Evolutionary conservation across 139 green algal genomes (phyloP).

Genomic region (Coccomyxa sp.): DNA sequence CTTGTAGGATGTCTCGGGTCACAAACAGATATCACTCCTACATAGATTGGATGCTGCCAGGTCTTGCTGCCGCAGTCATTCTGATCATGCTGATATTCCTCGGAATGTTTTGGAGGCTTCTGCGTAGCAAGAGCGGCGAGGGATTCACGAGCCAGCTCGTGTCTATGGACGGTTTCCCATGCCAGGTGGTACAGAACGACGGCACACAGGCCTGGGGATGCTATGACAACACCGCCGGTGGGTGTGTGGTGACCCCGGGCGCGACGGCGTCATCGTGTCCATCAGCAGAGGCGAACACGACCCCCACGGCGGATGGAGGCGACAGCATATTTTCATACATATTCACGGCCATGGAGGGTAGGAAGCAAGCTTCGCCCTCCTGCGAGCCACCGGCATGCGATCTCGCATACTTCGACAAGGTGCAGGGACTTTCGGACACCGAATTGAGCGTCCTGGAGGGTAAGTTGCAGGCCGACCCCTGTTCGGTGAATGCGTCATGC

Average conservation of each 20-base stretch:
- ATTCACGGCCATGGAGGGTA: neutral
- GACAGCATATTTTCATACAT: constrained; percentile 1
- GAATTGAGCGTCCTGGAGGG: neutral
- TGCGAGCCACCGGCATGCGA: neutral
- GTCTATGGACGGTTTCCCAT: neutral
- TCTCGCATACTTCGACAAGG: neutral
- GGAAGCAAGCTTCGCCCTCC: neutral
- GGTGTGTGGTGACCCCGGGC: neutral
- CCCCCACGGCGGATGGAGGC: neutral
- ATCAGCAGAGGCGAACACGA: neutral
- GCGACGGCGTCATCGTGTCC: neutral
- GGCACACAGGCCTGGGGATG: neutral
- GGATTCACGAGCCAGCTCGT: neutral
- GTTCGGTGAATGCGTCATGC: neutral
- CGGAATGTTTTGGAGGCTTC: neutral
- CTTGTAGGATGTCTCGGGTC: neutral
- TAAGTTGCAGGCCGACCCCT: neutral
- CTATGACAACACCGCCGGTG: neutral
- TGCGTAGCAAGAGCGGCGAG: neutral
- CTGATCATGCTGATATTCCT: neutral
- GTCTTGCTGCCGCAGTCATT: neutral
- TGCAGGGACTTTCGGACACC: neutral
- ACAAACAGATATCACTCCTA: constrained; percentile 1
- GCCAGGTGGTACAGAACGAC: neutral
- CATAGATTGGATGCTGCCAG: neutral